Percentiles rank a stretch among this genome's conserved stretches.
phyloP scores from a whole-genome alignment of 148 eudicot species.

The Silene latifolia region DNA sequence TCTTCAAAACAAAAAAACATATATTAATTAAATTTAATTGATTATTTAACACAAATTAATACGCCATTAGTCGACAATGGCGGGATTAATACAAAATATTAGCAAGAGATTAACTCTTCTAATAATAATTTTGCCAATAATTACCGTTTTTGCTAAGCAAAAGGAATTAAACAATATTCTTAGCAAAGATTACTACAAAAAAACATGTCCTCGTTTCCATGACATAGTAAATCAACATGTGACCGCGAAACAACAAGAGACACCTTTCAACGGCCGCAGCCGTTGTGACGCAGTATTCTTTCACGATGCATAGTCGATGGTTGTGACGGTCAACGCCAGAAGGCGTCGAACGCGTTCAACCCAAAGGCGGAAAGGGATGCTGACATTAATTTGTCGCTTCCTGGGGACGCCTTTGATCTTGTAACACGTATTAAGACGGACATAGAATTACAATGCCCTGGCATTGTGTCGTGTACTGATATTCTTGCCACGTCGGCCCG shows the following conservation, averaged over 20 bases:
- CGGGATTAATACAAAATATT: constrained; percentile 4
- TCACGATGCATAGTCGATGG: constrained; percentile 68
- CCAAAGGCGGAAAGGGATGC: constrained; percentile 50
- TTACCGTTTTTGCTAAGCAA: neutral
- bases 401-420: constrained; percentile 65
- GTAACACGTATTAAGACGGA: constrained; percentile 62
- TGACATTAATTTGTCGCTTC: constrained; percentile 51
- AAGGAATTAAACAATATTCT: neutral
- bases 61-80: constrained; percentile 30
- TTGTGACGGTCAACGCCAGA: constrained; percentile 48
- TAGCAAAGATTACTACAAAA: constrained; percentile 37
- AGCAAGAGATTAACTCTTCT: constrained; percentile 4
- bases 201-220: constrained; percentile 43
- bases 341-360: constrained; percentile 48
- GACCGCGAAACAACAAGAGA: constrained; percentile 36
- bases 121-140: constrained; percentile 11
- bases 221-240: constrained; percentile 30
- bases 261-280: constrained; percentile 52
- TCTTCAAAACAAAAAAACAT: neutral
- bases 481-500: constrained; percentile 55
- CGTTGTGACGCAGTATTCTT: constrained; percentile 47
- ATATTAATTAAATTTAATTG: neutral
- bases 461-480: constrained; percentile 65
- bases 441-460: constrained; percentile 60
- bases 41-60: neutral